Conservation (phyloP, 768 basidiomycete species). For the Rhodocollybia butyracea region DNA sequence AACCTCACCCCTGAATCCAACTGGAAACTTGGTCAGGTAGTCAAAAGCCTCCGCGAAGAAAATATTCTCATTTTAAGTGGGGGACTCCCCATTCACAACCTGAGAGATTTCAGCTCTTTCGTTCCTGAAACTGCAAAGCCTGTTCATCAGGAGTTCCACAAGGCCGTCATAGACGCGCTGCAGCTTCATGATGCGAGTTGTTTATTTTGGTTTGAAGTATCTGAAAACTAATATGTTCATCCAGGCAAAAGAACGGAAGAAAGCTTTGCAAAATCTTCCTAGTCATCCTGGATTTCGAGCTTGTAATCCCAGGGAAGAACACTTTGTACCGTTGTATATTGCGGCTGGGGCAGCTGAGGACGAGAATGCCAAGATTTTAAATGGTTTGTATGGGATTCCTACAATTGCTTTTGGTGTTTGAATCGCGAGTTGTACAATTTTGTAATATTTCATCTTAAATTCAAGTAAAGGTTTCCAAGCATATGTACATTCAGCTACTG, state of each 20-base stretch:
- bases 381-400: constrained; percentile 54
- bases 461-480: too few species aligned
- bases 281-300: constrained; percentile 60
- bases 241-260: constrained; percentile 50
- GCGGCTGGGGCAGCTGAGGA: constrained; percentile 70
- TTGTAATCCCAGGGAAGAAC: constrained; percentile 76
- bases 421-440: background rate
- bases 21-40: constrained; percentile 62
- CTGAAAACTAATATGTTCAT: constrained; percentile 5
- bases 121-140: constrained; percentile 44
- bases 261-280: constrained; percentile 51
- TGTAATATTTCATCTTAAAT: too few species aligned
- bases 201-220: background rate
- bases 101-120: constrained; percentile 51
- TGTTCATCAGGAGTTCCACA: constrained; percentile 53
- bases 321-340: constrained; percentile 78
- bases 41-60: constrained; percentile 60
- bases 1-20: constrained; percentile 57
- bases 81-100: constrained; percentile 66
- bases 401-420: constrained; percentile 64
- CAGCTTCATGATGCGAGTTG: constrained; percentile 43
- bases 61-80: constrained; percentile 69
- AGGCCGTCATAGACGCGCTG: constrained; percentile 57
- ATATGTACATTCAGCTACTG: too few species aligned
- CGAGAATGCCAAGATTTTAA: constrained; percentile 45